Evolutionary conservation across 2,329 filamentous ascomycete species (phyloP), one percentile per base, ranked within the genome.

Genomic region (Penicillium sp.): DNA sequence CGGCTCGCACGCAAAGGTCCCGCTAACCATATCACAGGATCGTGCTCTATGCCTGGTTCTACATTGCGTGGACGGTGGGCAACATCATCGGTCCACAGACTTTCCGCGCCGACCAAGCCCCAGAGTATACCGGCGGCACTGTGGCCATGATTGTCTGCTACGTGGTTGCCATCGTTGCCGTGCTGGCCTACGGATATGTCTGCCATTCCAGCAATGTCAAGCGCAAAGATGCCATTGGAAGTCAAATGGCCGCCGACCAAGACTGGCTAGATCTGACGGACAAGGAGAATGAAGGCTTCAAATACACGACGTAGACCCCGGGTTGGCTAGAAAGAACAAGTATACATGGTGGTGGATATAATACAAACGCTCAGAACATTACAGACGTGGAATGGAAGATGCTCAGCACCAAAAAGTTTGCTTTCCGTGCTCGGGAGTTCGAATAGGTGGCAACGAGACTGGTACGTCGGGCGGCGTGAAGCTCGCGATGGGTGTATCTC

Each of bases 61-160:
- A 63, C 25, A 63, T 71, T 23, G 68, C 63, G 3, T 71, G 66
- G 41, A 63, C 62, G 3, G 59, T 67, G 50, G 54, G 65, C 3
- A 70, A 70, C 41, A 47, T 71, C 2, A 69, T 71, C 34, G 69
- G 68, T 0, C 68, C 68, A 1, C 67, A 70, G 13, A 34, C 18
- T 5, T 34, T 71, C 43, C 57, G 62, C 11, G 56, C 56, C 9
- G 56, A 60, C 17, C 64, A 71, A 37, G 66, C 67, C 1, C 68
- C 68, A 1, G 60, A 51, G 28, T 69, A 69, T 34, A 65, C 58
- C 2, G 58, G 60, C 6, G 62, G 64, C 2, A 63, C 68, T 16
- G 47, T 64, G 17, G 55, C 63, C 3, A 68, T 68, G 63, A 39
- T 68, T 14, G 50, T 52, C 1, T 58, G 60, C 26, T 68, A 66